Base-by-base conservation (phyloP, 2,329 filamentous ascomycete genomes). In the Aspergillus amoenus region DNA sequence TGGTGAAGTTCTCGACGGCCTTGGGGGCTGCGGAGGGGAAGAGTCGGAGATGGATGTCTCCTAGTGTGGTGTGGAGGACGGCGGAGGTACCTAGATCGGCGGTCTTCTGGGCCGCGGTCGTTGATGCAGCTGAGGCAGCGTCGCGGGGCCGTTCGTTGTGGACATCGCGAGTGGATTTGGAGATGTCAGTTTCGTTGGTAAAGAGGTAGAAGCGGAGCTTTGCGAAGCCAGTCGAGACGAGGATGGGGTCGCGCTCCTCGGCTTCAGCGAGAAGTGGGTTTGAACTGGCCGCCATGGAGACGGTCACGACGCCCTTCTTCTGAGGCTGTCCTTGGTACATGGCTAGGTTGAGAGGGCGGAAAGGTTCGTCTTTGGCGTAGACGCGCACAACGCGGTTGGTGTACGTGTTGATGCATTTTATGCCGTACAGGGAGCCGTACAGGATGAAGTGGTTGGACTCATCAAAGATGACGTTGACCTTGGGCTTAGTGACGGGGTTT, bases 131-230 rank as follows among this genome's bases (percentile, higher is more conserved):
- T 1, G 64, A 62, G 44, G 83, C 83, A 17, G 88, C 71, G 52
- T 86, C 82, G 1, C 85, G 88, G 0, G 93, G 94, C 66, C 92
- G 93, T 76, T 99, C 94, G 72, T 99, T 99, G 66, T 96, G 92
- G 11, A 99, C 83, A 72, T 99, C 94, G 64, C 94, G 87, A 37
- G 88, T 88, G 7, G 89, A 88, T 73, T 93, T 96, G 64, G 87
- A 88, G 51, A 94, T 83, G 22, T 91, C 89, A 39, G 88, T 84
- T 40, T 96, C 90, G 73, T 97, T 96, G 37, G 91, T 96, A 75
- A 97, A 99, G 86, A 97, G 92, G 82, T 97, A 99, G 78, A 99
- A 99, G 41, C 95, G 89, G 27, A 89, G 85, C 76, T 96, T 97
- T 61, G 88, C 89, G 45, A 90, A 88, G 0, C 88, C 93, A 0